A percentile compares a stretch with the other conserved stretches of the same genome.
Evolutionary conservation across 805 yeast species (phyloP).

Genomic region (Kazachstania kunashirensis): DNA sequence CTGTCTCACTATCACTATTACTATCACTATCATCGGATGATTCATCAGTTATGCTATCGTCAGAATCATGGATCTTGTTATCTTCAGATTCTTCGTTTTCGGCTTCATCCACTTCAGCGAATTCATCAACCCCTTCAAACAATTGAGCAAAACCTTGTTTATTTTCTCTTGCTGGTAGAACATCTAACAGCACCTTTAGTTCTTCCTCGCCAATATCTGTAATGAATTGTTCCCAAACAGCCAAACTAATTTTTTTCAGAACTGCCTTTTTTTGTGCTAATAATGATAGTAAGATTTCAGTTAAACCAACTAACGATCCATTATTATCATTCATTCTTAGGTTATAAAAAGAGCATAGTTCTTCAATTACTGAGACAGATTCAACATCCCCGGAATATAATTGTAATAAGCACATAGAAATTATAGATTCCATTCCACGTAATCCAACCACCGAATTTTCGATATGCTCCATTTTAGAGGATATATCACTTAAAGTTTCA

Average conservation of each 20-base stretch:
- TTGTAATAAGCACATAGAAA: constrained; percentile 69
- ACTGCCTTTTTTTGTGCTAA: constrained; percentile 48
- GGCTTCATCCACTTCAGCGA: constrained; percentile 37
- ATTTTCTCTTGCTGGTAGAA: constrained; percentile 60
- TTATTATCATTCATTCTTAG: constrained; percentile 24
- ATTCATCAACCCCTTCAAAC: constrained; percentile 55
- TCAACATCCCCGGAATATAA: constrained; percentile 70
- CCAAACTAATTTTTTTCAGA: constrained; percentile 46
- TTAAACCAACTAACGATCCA: constrained; percentile 39
- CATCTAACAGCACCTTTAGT: constrained; percentile 42
- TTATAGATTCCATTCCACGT: constrained; percentile 59
- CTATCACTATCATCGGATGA: constrained; percentile 26
- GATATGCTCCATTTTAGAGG: constrained; percentile 31
- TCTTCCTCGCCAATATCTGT: constrained; percentile 36
- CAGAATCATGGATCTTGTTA: constrained; percentile 26
- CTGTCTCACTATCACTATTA: constrained; percentile 25
- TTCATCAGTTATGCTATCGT: constrained; percentile 27
- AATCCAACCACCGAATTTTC: neutral
- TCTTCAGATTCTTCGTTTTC: constrained; percentile 32
- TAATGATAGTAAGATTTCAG: constrained; percentile 50
- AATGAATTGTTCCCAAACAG: constrained; percentile 50
- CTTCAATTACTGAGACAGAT: constrained; percentile 63
- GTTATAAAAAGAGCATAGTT: constrained; percentile 40
- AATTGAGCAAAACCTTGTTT: constrained; percentile 68
- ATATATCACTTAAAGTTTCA: constrained; percentile 37